Conservation (phyloP, 805 yeast genomes). For the Myxozyma kluyveri region DNA sequence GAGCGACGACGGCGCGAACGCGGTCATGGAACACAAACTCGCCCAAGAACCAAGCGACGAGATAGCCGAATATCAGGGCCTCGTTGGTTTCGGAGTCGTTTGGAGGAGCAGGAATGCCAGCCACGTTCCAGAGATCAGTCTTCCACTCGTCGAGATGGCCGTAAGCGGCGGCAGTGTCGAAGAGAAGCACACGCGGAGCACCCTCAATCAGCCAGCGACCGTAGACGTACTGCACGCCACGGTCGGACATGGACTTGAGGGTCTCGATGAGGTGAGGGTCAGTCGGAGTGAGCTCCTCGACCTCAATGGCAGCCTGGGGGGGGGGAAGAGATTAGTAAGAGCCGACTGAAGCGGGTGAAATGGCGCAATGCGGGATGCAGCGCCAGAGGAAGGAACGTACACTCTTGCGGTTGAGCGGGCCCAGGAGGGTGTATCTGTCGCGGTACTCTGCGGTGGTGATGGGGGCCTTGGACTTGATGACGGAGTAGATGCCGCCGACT, state of each 20-base stretch:
- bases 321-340: no score
- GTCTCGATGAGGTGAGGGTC: slow-evolving; percentile 54
- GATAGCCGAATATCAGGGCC: slow-evolving; percentile 86
- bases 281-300: slow-evolving; percentile 60
- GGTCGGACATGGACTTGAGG: slow-evolving; percentile 70
- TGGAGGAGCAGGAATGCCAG: slow-evolving; percentile 91
- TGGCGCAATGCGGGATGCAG: neutral
- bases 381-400: slow-evolving; percentile 8
- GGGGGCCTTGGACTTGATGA: slow-evolving; percentile 93
- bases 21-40: slow-evolving; percentile 83
- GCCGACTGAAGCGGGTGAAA: neutral
- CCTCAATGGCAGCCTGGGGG: slow-evolving; percentile 65
- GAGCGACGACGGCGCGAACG: slow-evolving; percentile 86
- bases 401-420: slow-evolving; percentile 69
- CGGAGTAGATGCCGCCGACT: slow-evolving; percentile 97
- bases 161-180: slow-evolving; percentile 76
- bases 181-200: slow-evolving; percentile 87
- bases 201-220: slow-evolving; percentile 97
- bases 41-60: slow-evolving; percentile 96
- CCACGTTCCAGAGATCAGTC: slow-evolving; percentile 82
- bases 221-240: slow-evolving; percentile 80
- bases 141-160: slow-evolving; percentile 86
- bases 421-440: slow-evolving; percentile 79
- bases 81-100: slow-evolving; percentile 86
- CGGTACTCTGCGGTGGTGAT: slow-evolving; percentile 91